Evolutionary conservation across 1,284 basidiomycete genomes (phyloP), one percentile per base, ranked within the genome.

Genomic region (Naganishia albida): DNA sequence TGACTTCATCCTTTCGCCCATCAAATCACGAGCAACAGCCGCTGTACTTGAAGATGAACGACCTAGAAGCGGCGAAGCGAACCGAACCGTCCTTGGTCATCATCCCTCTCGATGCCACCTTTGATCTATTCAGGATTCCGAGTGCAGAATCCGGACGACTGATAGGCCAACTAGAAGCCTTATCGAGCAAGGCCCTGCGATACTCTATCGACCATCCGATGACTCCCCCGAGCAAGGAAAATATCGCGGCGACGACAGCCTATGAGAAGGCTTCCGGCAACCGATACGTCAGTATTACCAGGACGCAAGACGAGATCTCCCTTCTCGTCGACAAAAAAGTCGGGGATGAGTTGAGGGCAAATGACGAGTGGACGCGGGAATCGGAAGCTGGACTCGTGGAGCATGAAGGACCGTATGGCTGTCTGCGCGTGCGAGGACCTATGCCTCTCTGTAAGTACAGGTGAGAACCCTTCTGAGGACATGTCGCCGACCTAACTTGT

Each of bases 341-440:
- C 23, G 46, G 42, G 6, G 30, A 48, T 13, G 23, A 40, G 2
- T 16, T 63, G 26, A 34, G 49, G 26, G 15, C 23, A 26, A 34
- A 53, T 30, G 40, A 28, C 15, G 40, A 60, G 4, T 60, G 57
- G 57, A 23, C 25, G 7, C 20, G 28, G 39, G 57, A 39, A 40
- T 39, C 34, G 1, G 23, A 26, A 2, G 46, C 38, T 2, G 57
- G 46, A 39, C 20, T 60, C 4, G 48, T 60, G 20, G 34, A 50
- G 46, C 46, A 50, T 34, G 62, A 64, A 39, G 53, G 62, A 20
- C 62, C 62, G 28, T 64, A 54, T 44, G 62, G 51, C 4, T 64
- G 62, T 40, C 28, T 64, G 16, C 51, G 52, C 48, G 62, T 64
- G 39, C 62, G 62, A 6, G 62, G 62, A 2, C 62, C 62, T 6